Conservation (phyloP, 257 asterid genomes). For the Salvia miltiorrhiza region DNA sequence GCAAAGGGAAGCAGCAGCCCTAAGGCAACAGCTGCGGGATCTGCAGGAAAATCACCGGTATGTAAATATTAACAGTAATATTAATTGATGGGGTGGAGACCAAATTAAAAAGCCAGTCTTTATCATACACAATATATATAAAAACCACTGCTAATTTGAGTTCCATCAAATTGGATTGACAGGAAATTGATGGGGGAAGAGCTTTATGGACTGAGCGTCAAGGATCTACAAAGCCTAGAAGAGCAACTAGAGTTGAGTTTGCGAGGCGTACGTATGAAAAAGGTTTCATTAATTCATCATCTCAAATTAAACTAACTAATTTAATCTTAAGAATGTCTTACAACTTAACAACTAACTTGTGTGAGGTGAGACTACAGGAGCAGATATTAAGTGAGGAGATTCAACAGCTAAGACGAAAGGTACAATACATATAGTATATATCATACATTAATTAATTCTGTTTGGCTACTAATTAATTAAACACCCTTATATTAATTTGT, state of each 20-base stretch:
- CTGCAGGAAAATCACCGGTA: constrained; percentile 74
- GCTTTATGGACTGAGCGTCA: constrained; percentile 56
- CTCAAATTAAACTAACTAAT: no score
- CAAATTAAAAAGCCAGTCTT: neutral
- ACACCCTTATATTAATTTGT: neutral
- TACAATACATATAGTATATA: neutral
- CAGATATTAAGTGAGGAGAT: constrained; percentile 55
- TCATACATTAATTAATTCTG: neutral
- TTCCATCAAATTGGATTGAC: constrained; percentile 9
- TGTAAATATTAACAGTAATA: no score
- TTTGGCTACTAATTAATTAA: no score
- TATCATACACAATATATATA: no score
- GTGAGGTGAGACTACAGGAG: constrained; percentile 41
- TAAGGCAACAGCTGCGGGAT: constrained; percentile 63
- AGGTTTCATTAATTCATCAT: no score
- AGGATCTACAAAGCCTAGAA: constrained; percentile 65
- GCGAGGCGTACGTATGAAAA: constrained; percentile 56
- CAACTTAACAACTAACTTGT: no score
- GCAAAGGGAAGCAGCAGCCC: constrained; percentile 76
- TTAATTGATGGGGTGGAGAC: no score
- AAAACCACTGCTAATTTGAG: no score
- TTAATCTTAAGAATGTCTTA: no score
- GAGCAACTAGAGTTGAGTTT: constrained; percentile 69
- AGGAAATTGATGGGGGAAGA: constrained; percentile 88
- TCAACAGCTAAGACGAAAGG: constrained; percentile 66